Percentiles rank a stretch among this genome's conserved stretches.
Conservation (phyloP, 2,329 filamentous ascomycete species). For the Cytospora piceicola region DNA sequence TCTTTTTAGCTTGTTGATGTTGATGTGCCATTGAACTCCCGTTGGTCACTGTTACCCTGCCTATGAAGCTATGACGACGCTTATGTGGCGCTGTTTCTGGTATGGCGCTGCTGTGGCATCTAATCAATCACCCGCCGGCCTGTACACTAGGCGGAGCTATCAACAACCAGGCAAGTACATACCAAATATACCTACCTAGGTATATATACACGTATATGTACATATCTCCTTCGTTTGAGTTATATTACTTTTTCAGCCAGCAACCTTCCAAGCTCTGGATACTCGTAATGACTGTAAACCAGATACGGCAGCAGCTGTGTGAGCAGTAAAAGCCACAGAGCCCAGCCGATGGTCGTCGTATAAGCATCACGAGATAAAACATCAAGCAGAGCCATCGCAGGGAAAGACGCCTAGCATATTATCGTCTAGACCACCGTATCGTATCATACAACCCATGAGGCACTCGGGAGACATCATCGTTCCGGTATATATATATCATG, state of each 20-base stretch:
- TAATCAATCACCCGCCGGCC: not conserved
- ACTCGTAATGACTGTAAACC: too few species aligned
- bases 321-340: too few species aligned
- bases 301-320: not conserved
- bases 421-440: not conserved
- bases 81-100: constrained; percentile 10
- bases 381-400: not conserved
- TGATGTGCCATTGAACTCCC: not conserved
- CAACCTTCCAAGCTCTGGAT: too few species aligned
- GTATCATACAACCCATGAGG: not conserved
- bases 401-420: not conserved
- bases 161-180: too few species aligned
- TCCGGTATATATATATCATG: constrained; percentile 13
- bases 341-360: not conserved
- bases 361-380: not conserved
- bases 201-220: too few species aligned
- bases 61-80: constrained; percentile 15
- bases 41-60: not conserved
- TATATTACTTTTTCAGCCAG: too few species aligned
- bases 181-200: too few species aligned
- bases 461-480: not conserved
- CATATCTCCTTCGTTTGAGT: too few species aligned
- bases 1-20: too few species aligned
- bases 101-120: constrained; percentile 4
- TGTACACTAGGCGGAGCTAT: not conserved